Conservation (phyloP, 768 basidiomycete genomes). For the Vararia minispora region DNA sequence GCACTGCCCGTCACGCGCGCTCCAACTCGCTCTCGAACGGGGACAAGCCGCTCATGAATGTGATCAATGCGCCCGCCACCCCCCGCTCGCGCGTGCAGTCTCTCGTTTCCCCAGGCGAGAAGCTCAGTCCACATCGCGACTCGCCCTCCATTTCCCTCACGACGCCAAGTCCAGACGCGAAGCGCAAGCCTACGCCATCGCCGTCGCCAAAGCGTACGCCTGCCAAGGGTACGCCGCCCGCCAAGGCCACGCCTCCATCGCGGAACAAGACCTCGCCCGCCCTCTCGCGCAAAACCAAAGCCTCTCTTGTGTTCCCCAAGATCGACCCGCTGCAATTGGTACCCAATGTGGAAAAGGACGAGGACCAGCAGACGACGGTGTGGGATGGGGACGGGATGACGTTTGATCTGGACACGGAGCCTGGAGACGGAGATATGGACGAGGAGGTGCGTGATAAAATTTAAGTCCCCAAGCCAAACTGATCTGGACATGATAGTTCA, state of each 20-base stretch:
- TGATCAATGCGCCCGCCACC: slow-evolving; percentile 17
- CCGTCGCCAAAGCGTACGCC: slow-evolving; percentile 14
- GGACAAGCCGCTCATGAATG: slow-evolving; percentile 10
- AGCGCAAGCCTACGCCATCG: slow-evolving; percentile 7
- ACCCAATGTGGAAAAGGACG: slow-evolving; percentile 12
- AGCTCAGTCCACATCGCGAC: slow-evolving; percentile 11
- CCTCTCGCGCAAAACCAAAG: slow-evolving; percentile 11
- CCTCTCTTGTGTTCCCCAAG: slow-evolving; percentile 19
- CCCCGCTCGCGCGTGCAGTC: slow-evolving; percentile 35
- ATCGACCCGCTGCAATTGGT: too few species aligned
- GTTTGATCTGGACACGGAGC: slow-evolving; percentile 57
- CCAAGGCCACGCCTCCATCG: slow-evolving; percentile 14
- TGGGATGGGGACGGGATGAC: slow-evolving; percentile 52
- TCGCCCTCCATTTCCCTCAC: slow-evolving; percentile 10
- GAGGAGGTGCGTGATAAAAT: slow-evolving; percentile 42
- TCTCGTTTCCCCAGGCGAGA: slow-evolving; percentile 26
- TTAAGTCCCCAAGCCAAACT: slow-evolving; percentile 1
- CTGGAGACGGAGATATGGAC: slow-evolving; percentile 50
- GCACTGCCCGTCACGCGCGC: slow-evolving; percentile 17
- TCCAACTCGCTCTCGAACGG: slow-evolving; percentile 15
- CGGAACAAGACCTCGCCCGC: slow-evolving; percentile 7
- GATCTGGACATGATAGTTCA: slow-evolving; percentile 24
- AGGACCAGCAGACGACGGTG: slow-evolving; percentile 20
- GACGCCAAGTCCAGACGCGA: slow-evolving; percentile 9
- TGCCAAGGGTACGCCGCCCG: slow-evolving; percentile 12